phyloP scores from a whole-genome alignment of 495 filamentous ascomycete species.

The Parachaetomium inaequale region DNA sequence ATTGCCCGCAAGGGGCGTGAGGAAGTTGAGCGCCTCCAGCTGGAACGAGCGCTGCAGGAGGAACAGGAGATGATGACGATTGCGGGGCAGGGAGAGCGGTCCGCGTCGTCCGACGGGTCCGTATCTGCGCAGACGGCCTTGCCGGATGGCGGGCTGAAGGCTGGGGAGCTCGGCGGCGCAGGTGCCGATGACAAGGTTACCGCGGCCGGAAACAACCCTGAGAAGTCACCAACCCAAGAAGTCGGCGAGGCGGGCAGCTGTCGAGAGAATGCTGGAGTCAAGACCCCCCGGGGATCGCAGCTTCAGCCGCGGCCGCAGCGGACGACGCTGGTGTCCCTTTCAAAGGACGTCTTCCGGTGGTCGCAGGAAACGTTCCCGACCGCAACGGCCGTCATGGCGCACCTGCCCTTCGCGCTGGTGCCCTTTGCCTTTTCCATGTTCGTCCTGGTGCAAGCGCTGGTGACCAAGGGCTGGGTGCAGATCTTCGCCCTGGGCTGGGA shows the following conservation, averaged over 20 bases:
- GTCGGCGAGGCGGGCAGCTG: background rate
- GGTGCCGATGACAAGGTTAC: background rate
- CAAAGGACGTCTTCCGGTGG: constrained; percentile 47
- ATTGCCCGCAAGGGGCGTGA: constrained; percentile 54
- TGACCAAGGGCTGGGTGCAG: constrained; percentile 63
- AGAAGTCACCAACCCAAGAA: background rate
- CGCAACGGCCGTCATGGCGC: constrained; percentile 53
- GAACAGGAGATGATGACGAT: constrained; percentile 18
- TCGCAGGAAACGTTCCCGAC: constrained; percentile 64
- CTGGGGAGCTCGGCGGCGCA: background rate
- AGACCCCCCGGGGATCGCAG: background rate
- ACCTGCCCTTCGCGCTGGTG: constrained; percentile 59
- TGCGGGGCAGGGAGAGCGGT: background rate
- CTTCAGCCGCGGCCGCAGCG: background rate
- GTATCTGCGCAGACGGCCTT: background rate
- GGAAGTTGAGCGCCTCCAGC: constrained; percentile 46
- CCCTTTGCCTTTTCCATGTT: constrained; percentile 68
- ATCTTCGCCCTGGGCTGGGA: constrained; percentile 67
- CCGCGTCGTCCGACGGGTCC: constrained; percentile 1
- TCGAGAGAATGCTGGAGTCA: background rate
- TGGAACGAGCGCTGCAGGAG: constrained; percentile 32
- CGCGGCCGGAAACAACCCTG: background rate
- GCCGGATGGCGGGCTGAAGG: background rate
- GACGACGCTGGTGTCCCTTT: constrained; percentile 49
- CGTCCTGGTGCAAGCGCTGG: constrained; percentile 62